Evolutionary conservation across 768 basidiomycete species (phyloP).

Genomic region (Kwoniella dendrophila): DNA sequence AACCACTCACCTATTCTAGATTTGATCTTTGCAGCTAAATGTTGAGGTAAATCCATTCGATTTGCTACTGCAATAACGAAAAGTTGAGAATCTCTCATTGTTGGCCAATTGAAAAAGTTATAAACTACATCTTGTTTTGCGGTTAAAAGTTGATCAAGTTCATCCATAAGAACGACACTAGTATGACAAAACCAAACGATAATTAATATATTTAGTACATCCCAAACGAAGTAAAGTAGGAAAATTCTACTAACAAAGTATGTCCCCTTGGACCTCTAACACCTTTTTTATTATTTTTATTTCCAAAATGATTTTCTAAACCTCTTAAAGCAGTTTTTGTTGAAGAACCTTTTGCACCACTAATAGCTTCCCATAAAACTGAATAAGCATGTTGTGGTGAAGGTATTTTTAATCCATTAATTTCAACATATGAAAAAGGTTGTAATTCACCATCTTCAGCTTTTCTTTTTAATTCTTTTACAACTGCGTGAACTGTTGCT

Average conservation of each 20-base stretch:
- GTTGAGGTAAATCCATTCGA: conserved; percentile 95
- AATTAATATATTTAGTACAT: not conserved
- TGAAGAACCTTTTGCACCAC: conserved; percentile 68
- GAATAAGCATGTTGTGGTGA: conserved; percentile 91
- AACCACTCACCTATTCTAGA: conserved; percentile 77
- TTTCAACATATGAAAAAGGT: conserved; percentile 95
- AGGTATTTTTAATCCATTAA: conserved; percentile 91
- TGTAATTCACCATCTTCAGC: conserved; percentile 82
- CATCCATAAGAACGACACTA: conserved; percentile 97
- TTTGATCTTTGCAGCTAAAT: conserved; percentile 87
- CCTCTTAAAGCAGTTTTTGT: conserved; percentile 81
- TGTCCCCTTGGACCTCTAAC: conserved; percentile 71
- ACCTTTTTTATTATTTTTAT: conserved; percentile 56
- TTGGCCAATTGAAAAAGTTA: conserved; percentile 99
- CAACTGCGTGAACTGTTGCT: conserved; percentile 91
- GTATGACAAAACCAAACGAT: not conserved
- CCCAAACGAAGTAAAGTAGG: not conserved
- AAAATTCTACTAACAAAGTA: conserved; percentile 69
- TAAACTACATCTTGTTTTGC: conserved; percentile 97
- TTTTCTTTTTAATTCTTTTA: conserved; percentile 85
- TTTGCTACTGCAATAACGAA: conserved; percentile 97
- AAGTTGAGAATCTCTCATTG: conserved; percentile 79
- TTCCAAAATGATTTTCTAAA: conserved; percentile 75
- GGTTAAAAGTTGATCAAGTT: conserved; percentile 94
- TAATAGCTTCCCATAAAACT: conserved; percentile 90